phyloP scores from a whole-genome alignment of 2,329 filamentous ascomycete species.

The Calonectria fujianensis region DNA sequence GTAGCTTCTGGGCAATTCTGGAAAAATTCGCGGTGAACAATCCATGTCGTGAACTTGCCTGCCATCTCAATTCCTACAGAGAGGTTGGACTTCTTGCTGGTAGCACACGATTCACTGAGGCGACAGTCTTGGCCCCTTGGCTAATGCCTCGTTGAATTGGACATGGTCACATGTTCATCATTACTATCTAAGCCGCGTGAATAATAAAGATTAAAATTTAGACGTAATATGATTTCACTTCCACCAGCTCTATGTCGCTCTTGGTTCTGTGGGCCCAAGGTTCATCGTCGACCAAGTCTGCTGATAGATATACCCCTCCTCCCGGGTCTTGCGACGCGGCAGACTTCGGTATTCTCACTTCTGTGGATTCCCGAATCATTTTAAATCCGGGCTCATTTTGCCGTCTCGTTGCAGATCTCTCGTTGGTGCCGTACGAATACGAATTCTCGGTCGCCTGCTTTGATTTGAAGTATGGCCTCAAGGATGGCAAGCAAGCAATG shows the following conservation, averaged over 20 bases:
- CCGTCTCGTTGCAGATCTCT: neutral
- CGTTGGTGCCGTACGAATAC: slow-evolving; percentile 12
- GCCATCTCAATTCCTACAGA: neutral
- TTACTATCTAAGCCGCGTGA: neutral
- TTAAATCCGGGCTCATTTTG: neutral
- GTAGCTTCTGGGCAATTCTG: neutral
- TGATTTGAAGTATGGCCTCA: slow-evolving; percentile 46
- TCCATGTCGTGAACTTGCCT: neutral
- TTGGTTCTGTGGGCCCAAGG: slow-evolving; percentile 22
- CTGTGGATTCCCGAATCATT: neutral
- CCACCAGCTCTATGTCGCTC: slow-evolving; percentile 37
- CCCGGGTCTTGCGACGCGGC: neutral
- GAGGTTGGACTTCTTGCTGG: too few species aligned
- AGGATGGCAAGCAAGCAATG: slow-evolving; percentile 48
- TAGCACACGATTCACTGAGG: neutral
- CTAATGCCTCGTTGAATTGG: too few species aligned
- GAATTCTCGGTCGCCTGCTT: slow-evolving; percentile 11
- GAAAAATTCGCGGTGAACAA: neutral
- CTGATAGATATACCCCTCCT: neutral
- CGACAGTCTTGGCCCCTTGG: too few species aligned
- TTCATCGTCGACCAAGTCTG: neutral
- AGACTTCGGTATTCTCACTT: neutral
- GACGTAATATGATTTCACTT: neutral
- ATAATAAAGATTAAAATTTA: neutral
- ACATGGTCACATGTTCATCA: neutral